Percentiles rank a stretch among this genome's conserved stretches.
Evolutionary conservation across 768 basidiomycete species (phyloP).

Genomic region (Daedalea quercina): DNA sequence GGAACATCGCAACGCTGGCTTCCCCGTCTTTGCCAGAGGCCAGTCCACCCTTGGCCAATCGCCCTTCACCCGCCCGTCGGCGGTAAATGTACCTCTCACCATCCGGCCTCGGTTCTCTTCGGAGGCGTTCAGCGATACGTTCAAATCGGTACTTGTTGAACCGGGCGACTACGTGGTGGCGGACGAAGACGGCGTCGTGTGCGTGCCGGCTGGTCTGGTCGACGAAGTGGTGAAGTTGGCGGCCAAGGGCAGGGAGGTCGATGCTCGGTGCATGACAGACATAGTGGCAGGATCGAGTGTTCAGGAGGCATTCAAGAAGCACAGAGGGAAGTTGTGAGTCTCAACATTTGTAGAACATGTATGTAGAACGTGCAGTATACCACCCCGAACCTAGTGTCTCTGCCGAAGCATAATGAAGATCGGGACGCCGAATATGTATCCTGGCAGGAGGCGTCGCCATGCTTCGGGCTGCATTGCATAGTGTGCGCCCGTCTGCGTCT

Average conservation of each 20-base stretch:
- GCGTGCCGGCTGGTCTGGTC: conserved; percentile 52
- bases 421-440: background rate
- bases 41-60: conserved; percentile 84
- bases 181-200: conserved; percentile 87
- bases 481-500: too few species aligned
- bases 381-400: background rate
- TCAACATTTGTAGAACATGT: background rate
- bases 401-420: background rate
- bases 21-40: conserved; percentile 79
- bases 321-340: conserved; percentile 44
- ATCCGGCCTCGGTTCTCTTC: conserved; percentile 30
- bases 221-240: conserved; percentile 53
- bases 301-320: conserved; percentile 69
- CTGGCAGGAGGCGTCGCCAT: too few species aligned
- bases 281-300: conserved; percentile 71
- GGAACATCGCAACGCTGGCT: conserved; percentile 62
- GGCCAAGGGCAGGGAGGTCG: conserved; percentile 51
- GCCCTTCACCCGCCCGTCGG: conserved; percentile 76
- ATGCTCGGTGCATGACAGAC: conserved; percentile 67
- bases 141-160: conserved; percentile 50
- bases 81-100: conserved; percentile 58
- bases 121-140: conserved; percentile 26
- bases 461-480: too few species aligned
- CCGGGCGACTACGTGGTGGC: conserved; percentile 84
- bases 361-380: background rate